Percentiles rank a stretch among this genome's conserved stretches.
Conservation (phyloP, 2,329 filamentous ascomycete species). For the Claviceps purpurea region DNA sequence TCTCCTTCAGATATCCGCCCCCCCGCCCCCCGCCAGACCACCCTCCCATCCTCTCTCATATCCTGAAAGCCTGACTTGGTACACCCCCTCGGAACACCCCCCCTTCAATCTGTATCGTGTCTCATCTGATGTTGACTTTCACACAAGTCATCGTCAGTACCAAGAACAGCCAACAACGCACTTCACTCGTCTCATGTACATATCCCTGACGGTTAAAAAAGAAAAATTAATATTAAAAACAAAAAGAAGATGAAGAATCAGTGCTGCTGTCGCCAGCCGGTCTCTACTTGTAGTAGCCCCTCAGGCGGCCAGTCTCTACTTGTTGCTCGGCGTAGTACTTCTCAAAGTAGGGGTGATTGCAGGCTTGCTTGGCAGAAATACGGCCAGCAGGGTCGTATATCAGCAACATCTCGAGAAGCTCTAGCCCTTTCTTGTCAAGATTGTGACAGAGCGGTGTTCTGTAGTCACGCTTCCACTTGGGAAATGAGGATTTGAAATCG, state of each 20-base stretch:
- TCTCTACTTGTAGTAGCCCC: conserved; percentile 25
- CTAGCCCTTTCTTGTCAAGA: conserved; percentile 58
- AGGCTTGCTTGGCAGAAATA: conserved; percentile 80
- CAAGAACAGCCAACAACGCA: not conserved
- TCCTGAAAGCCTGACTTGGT: conserved; percentile 10
- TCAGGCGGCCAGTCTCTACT: conserved; percentile 14
- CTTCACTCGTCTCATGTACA: not conserved
- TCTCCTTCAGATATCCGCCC: conserved; percentile 1
- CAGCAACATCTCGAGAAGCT: conserved; percentile 57
- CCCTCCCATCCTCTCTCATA: conserved; percentile 4
- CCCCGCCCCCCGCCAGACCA: not conserved
- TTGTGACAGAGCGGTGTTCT: conserved; percentile 52
- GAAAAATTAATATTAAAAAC: not conserved
- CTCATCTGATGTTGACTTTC: not conserved
- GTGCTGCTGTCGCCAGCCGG: conserved; percentile 9
- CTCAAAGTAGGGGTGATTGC: conserved; percentile 70
- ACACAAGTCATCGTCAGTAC: not conserved
- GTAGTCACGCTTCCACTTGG: conserved; percentile 71
- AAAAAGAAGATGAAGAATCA: conserved; percentile 3
- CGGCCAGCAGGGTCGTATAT: conserved; percentile 79
- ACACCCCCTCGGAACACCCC: not conserved
- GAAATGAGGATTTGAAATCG: conserved; percentile 85
- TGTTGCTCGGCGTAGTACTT: conserved; percentile 21
- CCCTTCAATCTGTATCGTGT: not conserved
- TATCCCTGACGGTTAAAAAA: not conserved